Evolutionary conservation across 2,329 filamentous ascomycete species (phyloP).

Genomic region (Ophiosphaerella narmari): DNA sequence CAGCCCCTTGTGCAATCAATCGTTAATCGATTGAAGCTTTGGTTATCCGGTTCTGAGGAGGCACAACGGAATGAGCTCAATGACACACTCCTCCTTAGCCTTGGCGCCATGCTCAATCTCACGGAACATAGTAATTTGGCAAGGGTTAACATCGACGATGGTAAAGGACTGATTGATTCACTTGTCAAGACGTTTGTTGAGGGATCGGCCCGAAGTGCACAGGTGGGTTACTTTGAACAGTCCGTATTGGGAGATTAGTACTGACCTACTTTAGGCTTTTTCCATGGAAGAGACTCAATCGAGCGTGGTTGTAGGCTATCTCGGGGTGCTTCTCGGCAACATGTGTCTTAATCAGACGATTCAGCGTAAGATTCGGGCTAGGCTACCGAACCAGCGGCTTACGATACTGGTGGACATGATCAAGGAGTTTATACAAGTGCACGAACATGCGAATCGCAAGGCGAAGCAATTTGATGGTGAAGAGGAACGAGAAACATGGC

Average conservation of each 20-base stretch:
- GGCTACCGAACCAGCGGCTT: constrained; percentile 55
- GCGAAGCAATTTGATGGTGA: constrained; percentile 51
- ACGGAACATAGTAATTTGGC: constrained; percentile 75
- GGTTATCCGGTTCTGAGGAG: constrained; percentile 45
- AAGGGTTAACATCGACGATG: constrained; percentile 37
- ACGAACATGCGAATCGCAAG: constrained; percentile 61
- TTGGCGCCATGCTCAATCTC: constrained; percentile 87
- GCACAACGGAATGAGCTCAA: constrained; percentile 60
- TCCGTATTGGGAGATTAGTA: background rate
- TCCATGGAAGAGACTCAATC: constrained; percentile 71
- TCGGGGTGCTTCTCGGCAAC: constrained; percentile 82
- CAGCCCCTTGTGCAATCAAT: constrained; percentile 42
- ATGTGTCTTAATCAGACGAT: constrained; percentile 65
- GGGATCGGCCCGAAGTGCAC: constrained; percentile 66
- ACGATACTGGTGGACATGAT: constrained; percentile 60
- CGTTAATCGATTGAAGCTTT: constrained; percentile 26
- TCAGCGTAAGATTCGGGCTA: constrained; percentile 47
- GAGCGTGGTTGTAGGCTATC: constrained; percentile 84
- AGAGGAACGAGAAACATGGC: constrained; percentile 52
- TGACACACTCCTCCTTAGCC: constrained; percentile 74
- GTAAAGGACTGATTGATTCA: constrained; percentile 57
- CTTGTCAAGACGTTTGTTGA: constrained; percentile 71
- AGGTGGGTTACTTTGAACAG: constrained; percentile 59
- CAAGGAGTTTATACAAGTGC: constrained; percentile 65
- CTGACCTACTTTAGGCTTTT: constrained; percentile 50